Evolutionary conservation across 2,329 filamentous ascomycete genomes (phyloP).

Genomic region (Zasmidium angulare): DNA sequence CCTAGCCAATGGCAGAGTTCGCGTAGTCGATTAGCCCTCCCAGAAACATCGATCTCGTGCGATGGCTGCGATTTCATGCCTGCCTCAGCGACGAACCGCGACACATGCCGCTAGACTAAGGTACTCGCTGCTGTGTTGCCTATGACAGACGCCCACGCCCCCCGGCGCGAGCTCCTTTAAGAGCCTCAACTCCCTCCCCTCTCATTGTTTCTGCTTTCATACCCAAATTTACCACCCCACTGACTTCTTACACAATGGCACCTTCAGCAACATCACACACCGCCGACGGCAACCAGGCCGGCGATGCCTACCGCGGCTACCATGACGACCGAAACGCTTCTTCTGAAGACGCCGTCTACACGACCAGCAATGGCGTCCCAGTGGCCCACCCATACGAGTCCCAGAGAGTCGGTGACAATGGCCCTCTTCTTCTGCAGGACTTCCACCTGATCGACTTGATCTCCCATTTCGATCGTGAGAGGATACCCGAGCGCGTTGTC

Average conservation of each 20-base stretch:
- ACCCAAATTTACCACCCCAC: neutral
- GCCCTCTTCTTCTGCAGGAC: constrained; percentile 57
- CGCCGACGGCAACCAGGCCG: constrained; percentile 12
- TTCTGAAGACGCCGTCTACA: constrained; percentile 51
- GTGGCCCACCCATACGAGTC: constrained; percentile 59
- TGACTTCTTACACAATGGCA: constrained; percentile 17
- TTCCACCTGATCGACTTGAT: constrained; percentile 52
- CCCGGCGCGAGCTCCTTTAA: neutral
- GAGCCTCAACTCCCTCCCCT: neutral
- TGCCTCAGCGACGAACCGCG: neutral
- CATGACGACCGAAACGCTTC: constrained; percentile 46
- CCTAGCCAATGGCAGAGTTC: neutral
- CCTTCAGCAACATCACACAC: constrained; percentile 19
- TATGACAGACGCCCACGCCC: too few species aligned
- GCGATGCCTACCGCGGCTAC: constrained; percentile 40
- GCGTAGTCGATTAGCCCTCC: neutral
- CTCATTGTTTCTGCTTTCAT: neutral
- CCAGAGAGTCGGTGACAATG: constrained; percentile 58
- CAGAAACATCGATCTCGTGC: neutral
- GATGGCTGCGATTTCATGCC: neutral
- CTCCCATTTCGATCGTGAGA: constrained; percentile 52
- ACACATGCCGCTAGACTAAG: neutral
- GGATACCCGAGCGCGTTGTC: constrained; percentile 53
- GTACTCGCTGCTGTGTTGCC: too few species aligned
- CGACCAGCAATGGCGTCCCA: constrained; percentile 57